Evolutionary conservation across 192 early-diverging fungal genomes (phyloP), one percentile per base, ranked within the genome.

Genomic region (Backusella australiensis): DNA sequence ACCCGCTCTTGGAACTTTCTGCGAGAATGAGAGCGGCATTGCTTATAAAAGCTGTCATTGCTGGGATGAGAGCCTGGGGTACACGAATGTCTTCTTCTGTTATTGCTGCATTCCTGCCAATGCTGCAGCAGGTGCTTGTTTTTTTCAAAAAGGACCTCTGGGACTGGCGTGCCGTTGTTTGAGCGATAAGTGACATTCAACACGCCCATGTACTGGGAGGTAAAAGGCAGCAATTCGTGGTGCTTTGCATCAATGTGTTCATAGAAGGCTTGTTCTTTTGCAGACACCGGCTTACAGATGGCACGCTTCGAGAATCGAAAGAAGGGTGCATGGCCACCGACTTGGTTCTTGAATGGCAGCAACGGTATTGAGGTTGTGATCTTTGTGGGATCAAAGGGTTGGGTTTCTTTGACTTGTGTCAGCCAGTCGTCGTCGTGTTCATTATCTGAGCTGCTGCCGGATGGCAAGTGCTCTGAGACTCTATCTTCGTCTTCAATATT

Each of bases 261-360:
- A 86, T 99, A 99, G 80, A 98, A 97, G 21, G 85, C 81, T 42
- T 91, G 90, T 77, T 99, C 98, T 38, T 87, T 88, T 70, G 83
- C 81, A 56, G 94, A 91, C 65, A 97, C 89, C 17, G 96, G 96
- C 80, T 99, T 99, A 84, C 95, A 99, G 34, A 99, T 92, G 8
- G 98, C 96, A 81, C 92, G 92, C 80, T 97, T 95, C 4, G 96
- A 97, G 81, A 99, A 97, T 65, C 96, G 93, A 69, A 98, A 85
- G 69, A 99, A 94, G 6, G 95, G 91, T 6, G 97, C 95, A 81
- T 99, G 98, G 26, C 98, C 98, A 14, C 98, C 98, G 19, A 95
- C 94, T 77, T 94, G 93, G 80, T 95, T 93, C 21, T 83, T 87
- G 81, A 92, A 95, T 23, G 94, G 94, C 56, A 89, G 87, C 59